phyloP scores from a whole-genome alignment of 257 asterid genomes.

The Cynanchum wilfordii region DNA sequence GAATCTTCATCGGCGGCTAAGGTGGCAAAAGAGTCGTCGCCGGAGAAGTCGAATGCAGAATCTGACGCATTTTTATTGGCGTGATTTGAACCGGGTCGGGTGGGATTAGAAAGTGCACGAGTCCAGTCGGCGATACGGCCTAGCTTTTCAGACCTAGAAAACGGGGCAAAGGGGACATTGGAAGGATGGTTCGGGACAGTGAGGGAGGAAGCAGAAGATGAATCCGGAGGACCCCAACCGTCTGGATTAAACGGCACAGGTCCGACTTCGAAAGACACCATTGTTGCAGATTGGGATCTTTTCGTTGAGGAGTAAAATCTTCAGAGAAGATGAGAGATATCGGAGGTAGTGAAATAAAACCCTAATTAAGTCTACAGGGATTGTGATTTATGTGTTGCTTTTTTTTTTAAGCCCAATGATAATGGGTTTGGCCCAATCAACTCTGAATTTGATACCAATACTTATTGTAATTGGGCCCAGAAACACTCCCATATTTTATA shows the following conservation, averaged over 20 bases:
- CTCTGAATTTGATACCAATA: too few relatives aligned
- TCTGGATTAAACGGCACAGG: constrained; percentile 82
- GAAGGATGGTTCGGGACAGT: constrained; percentile 48
- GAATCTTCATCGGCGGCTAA: constrained; percentile 80
- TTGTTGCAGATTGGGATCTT: constrained; percentile 13
- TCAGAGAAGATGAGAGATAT: not conserved
- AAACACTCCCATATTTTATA: too few relatives aligned
- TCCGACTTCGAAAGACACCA: constrained; percentile 74
- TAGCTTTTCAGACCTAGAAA: constrained; percentile 85
- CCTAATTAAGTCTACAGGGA: not conserved
- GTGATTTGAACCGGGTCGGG: constrained; percentile 54
- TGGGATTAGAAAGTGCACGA: constrained; percentile 37
- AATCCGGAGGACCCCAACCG: constrained; percentile 96
- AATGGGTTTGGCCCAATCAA: not conserved
- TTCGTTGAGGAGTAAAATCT: not conserved
- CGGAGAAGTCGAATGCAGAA: constrained; percentile 90
- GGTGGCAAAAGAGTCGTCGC: constrained; percentile 86
- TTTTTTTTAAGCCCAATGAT: not conserved
- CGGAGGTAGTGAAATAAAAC: not conserved
- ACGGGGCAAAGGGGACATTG: constrained; percentile 92
- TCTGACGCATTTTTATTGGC: constrained; percentile 44
- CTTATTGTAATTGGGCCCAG: too few relatives aligned
- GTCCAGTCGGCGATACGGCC: constrained; percentile 99
- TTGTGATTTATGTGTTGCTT: too few relatives aligned
- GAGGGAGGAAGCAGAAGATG: constrained; percentile 28